phyloP scores from a whole-genome alignment of 169 alveolate species.

The Eimeria maxima region DNA sequence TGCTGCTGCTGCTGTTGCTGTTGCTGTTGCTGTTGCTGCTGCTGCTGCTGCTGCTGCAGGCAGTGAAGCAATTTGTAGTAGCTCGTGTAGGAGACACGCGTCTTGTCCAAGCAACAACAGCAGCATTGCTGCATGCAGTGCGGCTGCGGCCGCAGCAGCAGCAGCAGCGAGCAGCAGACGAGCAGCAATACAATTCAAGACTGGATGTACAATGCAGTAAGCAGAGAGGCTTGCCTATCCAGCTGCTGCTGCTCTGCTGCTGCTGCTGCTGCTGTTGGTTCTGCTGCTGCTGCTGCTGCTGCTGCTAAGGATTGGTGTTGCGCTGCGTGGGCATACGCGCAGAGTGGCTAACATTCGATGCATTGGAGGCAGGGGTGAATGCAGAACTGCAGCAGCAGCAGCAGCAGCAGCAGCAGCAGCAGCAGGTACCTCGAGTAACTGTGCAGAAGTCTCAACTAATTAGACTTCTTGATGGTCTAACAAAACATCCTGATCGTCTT shows the following conservation, averaged over 20 bases:
- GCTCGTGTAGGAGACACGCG: slow-evolving; percentile 72
- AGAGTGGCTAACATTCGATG: slow-evolving; percentile 77
- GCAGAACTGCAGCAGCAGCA: too few relatives aligned
- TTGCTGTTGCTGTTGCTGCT: neutral
- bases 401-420: slow-evolving; percentile 69
- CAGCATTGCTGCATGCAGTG: slow-evolving; percentile 59
- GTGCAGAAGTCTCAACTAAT: slow-evolving; percentile 72
- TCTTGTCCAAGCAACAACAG: slow-evolving; percentile 65
- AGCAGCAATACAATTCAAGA: slow-evolving; percentile 46
- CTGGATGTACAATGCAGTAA: slow-evolving; percentile 46
- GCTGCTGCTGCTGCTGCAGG: slow-evolving; percentile 55
- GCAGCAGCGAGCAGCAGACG: neutral
- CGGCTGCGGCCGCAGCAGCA: slow-evolving; percentile 47
- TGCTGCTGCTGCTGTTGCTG: slow-evolving; percentile 19
- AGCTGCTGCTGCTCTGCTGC: too few relatives aligned
- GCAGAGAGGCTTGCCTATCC: neutral
- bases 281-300: neutral
- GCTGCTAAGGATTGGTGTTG: neutral
- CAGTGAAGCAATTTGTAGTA: slow-evolving; percentile 58
- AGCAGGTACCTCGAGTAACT: neutral
- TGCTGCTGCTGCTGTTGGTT: neutral
- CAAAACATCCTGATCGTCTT: slow-evolving; percentile 76
- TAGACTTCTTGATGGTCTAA: slow-evolving; percentile 69
- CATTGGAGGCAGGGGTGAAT: slow-evolving; percentile 31
- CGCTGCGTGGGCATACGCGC: neutral